Base-by-base conservation (phyloP, 371 early-diverging fungal genomes). In the Circinella umbellata region DNA sequence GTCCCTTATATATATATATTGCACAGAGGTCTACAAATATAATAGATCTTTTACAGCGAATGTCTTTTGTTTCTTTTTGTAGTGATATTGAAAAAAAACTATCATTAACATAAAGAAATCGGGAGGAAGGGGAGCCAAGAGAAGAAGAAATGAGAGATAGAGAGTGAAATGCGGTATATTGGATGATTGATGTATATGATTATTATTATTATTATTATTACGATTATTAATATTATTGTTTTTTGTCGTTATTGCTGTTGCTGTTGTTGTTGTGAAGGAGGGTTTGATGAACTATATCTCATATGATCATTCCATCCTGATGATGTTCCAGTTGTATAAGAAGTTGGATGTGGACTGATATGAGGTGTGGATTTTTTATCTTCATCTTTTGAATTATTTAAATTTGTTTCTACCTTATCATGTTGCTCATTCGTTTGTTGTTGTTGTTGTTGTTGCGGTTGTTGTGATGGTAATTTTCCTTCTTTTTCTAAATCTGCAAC, bases 401-500 rank as follows among this genome's bases (percentile, higher is more conserved):
- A 34, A 7, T 27, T 34, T 27, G 9, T 27, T 57, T 27, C 57
- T 57, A 13, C 57, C 27, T 27, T 57, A 2, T 15, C 51, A 51
- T 20, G 27, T 10, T 57, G 27, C 27, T 27, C 27, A 27, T 27
- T 34, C 1, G 57, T 42, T 42, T 42, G 6, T 42, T 6, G 11
- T 42, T 42, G 42, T 9, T 42, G 14, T 13, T 51, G 57, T 34
- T 57, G 27, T 4, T 57, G 27, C n/a, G 1, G 27, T 57, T 57
- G 57, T n/a, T 69, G 60, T 13, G 48, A 47, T 7, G 77, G 74
- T 48, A 78, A 55, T 61, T 77, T 79, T 34, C 78, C 81, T 51
- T 69, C 54, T 42, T 73, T 80, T 67, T 89, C 88, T 47, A 88
- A 64, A 65, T 88, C 86, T 15, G 88, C 88, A 48, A 89, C 88